A percentile compares a stretch with the other conserved stretches of the same genome.
Evolutionary conservation across 164 flowering plant genomes (phyloP).

Genomic region (Berberis thunbergii): DNA sequence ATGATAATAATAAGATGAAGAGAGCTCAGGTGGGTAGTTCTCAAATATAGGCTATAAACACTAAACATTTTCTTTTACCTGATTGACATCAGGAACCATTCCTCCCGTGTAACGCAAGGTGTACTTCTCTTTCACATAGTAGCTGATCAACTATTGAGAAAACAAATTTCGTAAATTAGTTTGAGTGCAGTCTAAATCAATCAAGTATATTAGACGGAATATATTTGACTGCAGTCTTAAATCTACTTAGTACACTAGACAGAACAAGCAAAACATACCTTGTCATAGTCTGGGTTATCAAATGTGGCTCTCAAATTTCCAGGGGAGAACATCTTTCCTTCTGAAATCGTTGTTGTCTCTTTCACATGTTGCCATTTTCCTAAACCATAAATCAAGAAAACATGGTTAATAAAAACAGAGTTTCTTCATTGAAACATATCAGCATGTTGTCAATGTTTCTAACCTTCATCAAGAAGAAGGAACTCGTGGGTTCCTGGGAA

Average conservation of each 20-base stretch:
- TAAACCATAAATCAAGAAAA: conserved; percentile 13
- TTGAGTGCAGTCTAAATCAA: background rate
- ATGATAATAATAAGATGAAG: too few species aligned
- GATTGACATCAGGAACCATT: conserved; percentile 99
- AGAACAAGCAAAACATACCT: conserved; percentile 33
- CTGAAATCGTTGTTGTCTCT: conserved; percentile 81
- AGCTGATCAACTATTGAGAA: conserved; percentile 60
- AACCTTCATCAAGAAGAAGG: conserved; percentile 95
- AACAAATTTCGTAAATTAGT: background rate
- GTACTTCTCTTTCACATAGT: conserved; percentile 85
- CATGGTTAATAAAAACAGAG: background rate
- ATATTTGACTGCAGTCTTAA: too few species aligned
- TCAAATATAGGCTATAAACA: background rate
- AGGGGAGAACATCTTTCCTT: conserved; percentile 94
- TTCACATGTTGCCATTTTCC: conserved; percentile 99
- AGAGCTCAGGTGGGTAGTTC: too few species aligned
- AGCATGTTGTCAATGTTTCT: background rate
- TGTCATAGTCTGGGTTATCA: conserved; percentile 77
- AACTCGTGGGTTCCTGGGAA: conserved; percentile 94
- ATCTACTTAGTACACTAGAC: background rate
- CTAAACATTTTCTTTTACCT: conserved; percentile 30
- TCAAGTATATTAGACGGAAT: too few species aligned
- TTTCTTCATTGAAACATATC: background rate
- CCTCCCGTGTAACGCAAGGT: conserved; percentile 99
- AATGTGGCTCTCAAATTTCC: conserved; percentile 95